These are phyloP conservation scores for Ulvella scutata DNA, from an alignment of 139 green algal species.

Conservation along the genomic window DNA sequence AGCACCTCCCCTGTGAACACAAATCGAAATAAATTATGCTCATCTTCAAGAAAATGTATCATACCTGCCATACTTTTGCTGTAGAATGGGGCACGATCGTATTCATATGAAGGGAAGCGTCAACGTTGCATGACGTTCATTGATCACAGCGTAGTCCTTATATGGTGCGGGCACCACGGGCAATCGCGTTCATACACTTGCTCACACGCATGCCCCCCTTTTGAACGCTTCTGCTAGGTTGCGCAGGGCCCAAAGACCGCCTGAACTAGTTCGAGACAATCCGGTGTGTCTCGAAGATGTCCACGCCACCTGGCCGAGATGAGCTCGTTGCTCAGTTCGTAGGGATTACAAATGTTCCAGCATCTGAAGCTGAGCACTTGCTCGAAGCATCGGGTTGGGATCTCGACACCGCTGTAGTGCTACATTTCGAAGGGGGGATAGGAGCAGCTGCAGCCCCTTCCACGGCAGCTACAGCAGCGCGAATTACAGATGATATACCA, in stretches of 20 bases:
- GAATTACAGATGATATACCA: background rate
- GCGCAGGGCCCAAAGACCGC: background rate
- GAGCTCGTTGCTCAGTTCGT: background rate
- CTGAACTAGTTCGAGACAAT: too few relatives aligned
- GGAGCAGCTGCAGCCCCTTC: background rate
- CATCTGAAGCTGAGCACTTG: background rate
- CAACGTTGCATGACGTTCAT: too few relatives aligned
- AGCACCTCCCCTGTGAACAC: too few relatives aligned
- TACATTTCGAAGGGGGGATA: background rate
- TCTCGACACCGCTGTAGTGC: background rate
- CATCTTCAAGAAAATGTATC: too few relatives aligned
- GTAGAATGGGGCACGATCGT: too few relatives aligned
- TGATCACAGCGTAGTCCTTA: background rate
- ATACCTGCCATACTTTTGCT: too few relatives aligned
- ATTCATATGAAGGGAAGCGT: too few relatives aligned
- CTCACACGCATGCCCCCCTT: background rate
- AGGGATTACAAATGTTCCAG: background rate
- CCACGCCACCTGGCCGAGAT: too few relatives aligned
- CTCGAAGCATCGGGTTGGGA: background rate
- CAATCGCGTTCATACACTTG: background rate
- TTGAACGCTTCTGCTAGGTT: background rate
- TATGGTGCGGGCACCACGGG: background rate
- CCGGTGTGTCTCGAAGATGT: too few relatives aligned
- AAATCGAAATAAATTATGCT: too few relatives aligned
- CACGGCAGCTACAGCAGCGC: background rate